phyloP scores from a whole-genome alignment of 2,329 filamentous ascomycete genomes.

The Rutstroemia sp. region DNA sequence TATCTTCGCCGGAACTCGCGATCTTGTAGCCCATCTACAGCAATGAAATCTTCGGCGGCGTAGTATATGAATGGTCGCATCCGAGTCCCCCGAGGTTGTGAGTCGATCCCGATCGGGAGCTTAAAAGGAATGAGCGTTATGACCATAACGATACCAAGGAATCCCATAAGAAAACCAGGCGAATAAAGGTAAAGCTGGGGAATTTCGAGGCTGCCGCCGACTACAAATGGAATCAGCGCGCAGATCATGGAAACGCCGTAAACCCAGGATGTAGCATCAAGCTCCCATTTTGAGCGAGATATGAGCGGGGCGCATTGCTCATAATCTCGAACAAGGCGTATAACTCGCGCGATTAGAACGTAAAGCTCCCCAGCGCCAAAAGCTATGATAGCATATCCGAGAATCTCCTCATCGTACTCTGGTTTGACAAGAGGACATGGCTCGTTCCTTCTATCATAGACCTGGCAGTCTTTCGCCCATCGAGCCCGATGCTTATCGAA shows the following conservation, averaged over 20 bases:
- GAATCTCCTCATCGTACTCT: conserved; percentile 16
- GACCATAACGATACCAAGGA: conserved; percentile 70
- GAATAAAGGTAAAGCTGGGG: conserved; percentile 35
- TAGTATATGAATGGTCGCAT: conserved; percentile 21
- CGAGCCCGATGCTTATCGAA: conserved; percentile 8
- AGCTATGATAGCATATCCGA: conserved; percentile 18
- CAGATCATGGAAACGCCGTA: conserved; percentile 19
- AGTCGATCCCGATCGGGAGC: conserved; percentile 35
- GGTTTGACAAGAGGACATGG: conserved; percentile 13
- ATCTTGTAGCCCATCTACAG: conserved; percentile 21
- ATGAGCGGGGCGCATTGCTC: conserved; percentile 19
- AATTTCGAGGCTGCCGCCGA: conserved; percentile 14
- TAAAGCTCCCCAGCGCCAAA: conserved; percentile 20
- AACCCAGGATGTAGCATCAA: conserved; percentile 21
- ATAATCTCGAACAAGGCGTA: conserved; percentile 11
- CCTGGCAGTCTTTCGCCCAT: conserved; percentile 12
- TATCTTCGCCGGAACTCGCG: conserved; percentile 19
- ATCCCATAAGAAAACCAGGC: conserved; percentile 77
- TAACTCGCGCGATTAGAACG: conserved; percentile 14
- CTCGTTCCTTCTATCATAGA: conserved; percentile 5
- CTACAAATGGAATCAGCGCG: conserved; percentile 19
- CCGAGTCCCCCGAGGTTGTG: conserved; percentile 16
- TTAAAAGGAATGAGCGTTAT: conserved; percentile 73
- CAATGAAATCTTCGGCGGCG: conserved; percentile 22
- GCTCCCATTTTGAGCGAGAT: conserved; percentile 17